Evolutionary conservation across 2,329 filamentous ascomycete species (phyloP), one percentile per base, ranked within the genome.

Genomic region (Dactylellina drechsleri): DNA sequence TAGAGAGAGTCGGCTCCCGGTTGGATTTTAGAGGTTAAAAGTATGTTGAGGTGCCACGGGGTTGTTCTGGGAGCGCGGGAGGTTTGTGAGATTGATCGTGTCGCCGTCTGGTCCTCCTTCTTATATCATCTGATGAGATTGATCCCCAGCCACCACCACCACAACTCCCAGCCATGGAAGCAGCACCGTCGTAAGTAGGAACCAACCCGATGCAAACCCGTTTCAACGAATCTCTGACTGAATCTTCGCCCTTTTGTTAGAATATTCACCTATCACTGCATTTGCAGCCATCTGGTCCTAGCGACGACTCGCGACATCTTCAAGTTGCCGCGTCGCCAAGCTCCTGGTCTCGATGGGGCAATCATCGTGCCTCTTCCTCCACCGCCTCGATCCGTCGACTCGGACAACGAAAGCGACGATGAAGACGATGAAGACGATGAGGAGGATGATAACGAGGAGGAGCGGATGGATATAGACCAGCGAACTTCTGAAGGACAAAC

Each of bases 261-360:
- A 31, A 77, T 86, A 76, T 82, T 85, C 80, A 87, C 85, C 72
- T 87, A 87, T 81, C 86, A 87, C 82, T 91, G 89, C 84, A 81
- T 81, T 53, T 91, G 89, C 84, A 87, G 84, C 53, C 85, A 89
- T 78, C 85, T 91, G 76, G 82, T 91, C 65, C 84, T 91, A 76
- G 85, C 88, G 20, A 88, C 84, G 52, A 87, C 86, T 0, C 85
- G 86, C 43, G 80, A 83, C 1, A 82, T 91, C 54, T 76, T 82
- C 28, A 77, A 81, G 0, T 84, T 90, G 10, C 87, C 88, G 0
- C 84, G 82, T 6, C 86, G 89, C 54, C 80, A 82, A 72, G 76
- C 79, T 5, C 82, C 83, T n/a, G 82, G 83, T 28, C 82, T 83
- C 54, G 88, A 91, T 80, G 80, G 81, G 18, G 85, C 88, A 0